Evolutionary conservation across 352 stramenopile species (phyloP).

Genomic region (Elongisporangium undulatum): DNA sequence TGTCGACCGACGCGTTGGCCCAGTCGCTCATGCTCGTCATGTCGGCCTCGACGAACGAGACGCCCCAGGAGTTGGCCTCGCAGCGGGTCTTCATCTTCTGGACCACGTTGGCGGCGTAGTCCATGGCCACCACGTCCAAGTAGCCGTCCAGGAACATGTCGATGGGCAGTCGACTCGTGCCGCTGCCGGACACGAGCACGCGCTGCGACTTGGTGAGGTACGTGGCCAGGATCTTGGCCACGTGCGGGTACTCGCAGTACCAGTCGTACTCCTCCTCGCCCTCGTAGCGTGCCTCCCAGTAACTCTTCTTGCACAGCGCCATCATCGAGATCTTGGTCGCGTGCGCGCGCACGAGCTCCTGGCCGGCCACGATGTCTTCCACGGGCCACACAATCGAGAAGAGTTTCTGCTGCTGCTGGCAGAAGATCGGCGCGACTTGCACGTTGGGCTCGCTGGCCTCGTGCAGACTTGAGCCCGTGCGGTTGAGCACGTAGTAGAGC

Average conservation of each 20-base stretch:
- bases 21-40: slow-evolving; percentile 42
- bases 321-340: slow-evolving; percentile 55
- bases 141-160: slow-evolving; percentile 46
- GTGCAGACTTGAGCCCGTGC: slow-evolving; percentile 32
- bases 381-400: slow-evolving; percentile 44
- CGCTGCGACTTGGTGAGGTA: slow-evolving; percentile 22
- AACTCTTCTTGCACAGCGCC: slow-evolving; percentile 52
- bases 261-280: slow-evolving; percentile 51
- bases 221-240: slow-evolving; percentile 26
- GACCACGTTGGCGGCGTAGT: slow-evolving; percentile 52
- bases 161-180: slow-evolving; percentile 40
- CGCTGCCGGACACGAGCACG: slow-evolving; percentile 40
- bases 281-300: slow-evolving; percentile 50
- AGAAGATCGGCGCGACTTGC: slow-evolving; percentile 43
- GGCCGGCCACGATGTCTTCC: slow-evolving; percentile 18
- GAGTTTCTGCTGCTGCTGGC: slow-evolving; percentile 34
- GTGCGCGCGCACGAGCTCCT: slow-evolving; percentile 32
- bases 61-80: slow-evolving; percentile 24
- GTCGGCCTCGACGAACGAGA: slow-evolving; percentile 35
- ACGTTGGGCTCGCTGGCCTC: slow-evolving; percentile 37
- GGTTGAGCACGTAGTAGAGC: slow-evolving; percentile 51
- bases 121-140: slow-evolving; percentile 37
- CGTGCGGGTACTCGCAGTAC: slow-evolving; percentile 48
- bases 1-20: slow-evolving; percentile 28
- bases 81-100: slow-evolving; percentile 35